Evolutionary conservation across 768 basidiomycete genomes (phyloP).

Genomic region (Mycena pura): DNA sequence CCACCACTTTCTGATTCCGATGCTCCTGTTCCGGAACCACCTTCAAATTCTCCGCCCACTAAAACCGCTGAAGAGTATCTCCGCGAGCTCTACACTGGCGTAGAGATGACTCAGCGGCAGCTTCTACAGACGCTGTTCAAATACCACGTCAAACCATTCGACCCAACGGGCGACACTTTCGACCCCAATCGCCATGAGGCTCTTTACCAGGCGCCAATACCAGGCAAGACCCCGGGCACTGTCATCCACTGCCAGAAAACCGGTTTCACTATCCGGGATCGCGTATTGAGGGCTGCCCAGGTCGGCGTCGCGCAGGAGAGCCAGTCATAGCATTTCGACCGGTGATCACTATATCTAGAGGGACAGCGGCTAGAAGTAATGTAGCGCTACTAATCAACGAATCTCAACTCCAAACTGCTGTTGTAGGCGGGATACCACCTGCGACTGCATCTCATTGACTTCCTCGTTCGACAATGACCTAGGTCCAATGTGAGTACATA

Average conservation of each 20-base stretch:
- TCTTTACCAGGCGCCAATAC: constrained; percentile 89
- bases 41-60: constrained; percentile 32
- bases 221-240: constrained; percentile 88
- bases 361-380: constrained; percentile 41
- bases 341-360: constrained; percentile 39
- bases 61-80: constrained; percentile 69
- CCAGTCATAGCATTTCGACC: constrained; percentile 38
- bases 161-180: constrained; percentile 90
- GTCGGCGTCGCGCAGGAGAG: constrained; percentile 91
- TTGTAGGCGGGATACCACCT: constrained; percentile 60
- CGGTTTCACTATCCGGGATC: constrained; percentile 94
- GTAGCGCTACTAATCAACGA: constrained; percentile 65
- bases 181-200: constrained; percentile 97
- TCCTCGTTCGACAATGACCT: constrained; percentile 92
- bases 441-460: constrained; percentile 78
- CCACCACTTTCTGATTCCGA: constrained; percentile 37
- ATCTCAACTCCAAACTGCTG: constrained; percentile 83
- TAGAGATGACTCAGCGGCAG: constrained; percentile 90
- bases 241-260: constrained; percentile 90
- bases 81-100: constrained; percentile 81
- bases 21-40: constrained; percentile 38
- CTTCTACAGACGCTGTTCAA: constrained; percentile 90
- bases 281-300: constrained; percentile 92
- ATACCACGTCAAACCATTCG: constrained; percentile 91
- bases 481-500: background rate